A percentile compares a stretch with the other conserved stretches of the same genome.
These are phyloP conservation scores for Craterostigma plantagineum DNA, from an alignment of 257 asterid species.

Conservation along the genomic window DNA sequence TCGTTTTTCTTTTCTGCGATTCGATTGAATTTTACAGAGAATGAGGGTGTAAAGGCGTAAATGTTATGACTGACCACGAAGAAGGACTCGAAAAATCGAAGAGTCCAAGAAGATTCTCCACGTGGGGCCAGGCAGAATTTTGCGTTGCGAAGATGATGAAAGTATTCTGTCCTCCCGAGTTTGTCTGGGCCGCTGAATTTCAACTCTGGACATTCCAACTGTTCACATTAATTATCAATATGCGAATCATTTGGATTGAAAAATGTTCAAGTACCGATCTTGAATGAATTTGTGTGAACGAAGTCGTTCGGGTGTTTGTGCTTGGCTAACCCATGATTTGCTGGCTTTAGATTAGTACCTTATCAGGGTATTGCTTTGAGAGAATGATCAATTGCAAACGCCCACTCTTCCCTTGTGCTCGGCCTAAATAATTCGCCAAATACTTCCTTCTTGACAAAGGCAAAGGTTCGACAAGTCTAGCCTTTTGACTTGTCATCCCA, in stretches of 20 bases:
- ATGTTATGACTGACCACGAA: constrained; percentile 50
- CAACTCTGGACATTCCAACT: constrained; percentile 99
- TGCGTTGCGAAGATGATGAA: constrained; percentile 82
- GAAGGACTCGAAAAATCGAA: constrained; percentile 91
- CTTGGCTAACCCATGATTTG: no score
- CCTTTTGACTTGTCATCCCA: constrained; percentile 55
- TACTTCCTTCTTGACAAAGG: constrained; percentile 71
- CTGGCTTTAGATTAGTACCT: constrained; percentile 21
- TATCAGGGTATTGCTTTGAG: constrained; percentile 64
- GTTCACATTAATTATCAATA: constrained; percentile 40
- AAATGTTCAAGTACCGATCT: no score
- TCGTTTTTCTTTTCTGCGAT: no score
- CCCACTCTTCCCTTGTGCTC: constrained; percentile 87
- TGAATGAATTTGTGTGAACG: no score
- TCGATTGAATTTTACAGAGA: not conserved
- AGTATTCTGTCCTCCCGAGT: constrained; percentile 65
- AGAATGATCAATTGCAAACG: constrained; percentile 70
- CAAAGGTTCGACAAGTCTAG: constrained; percentile 64
- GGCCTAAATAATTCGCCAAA: constrained; percentile 79
- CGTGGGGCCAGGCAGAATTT: constrained; percentile 95
- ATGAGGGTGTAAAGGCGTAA: not conserved
- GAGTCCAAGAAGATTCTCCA: constrained; percentile 99
- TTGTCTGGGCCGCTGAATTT: constrained; percentile 80
- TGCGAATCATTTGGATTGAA: constrained; percentile 17
- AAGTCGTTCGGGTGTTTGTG: no score